Evolutionary conservation across 352 stramenopile species (phyloP).

Genomic region (Poterioochromonas sp.): DNA sequence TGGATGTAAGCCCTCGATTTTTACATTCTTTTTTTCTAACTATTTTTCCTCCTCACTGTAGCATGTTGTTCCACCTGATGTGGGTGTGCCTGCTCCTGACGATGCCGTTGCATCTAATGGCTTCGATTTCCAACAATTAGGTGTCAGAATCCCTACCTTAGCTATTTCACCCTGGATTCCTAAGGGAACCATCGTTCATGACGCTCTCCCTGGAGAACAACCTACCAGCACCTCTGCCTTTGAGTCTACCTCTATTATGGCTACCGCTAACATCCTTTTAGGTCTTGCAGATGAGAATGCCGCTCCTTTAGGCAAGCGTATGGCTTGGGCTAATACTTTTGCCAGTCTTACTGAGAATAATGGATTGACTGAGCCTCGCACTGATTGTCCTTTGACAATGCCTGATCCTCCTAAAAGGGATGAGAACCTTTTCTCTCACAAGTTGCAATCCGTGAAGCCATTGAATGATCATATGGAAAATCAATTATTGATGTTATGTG

Average conservation of each 20-base stretch:
- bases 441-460: background rate
- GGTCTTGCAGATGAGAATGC: constrained; percentile 26
- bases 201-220: constrained; percentile 27
- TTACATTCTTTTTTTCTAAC: no score
- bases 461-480: background rate
- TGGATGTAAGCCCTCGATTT: no score
- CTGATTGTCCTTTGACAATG: background rate
- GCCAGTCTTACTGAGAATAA: constrained; percentile 18
- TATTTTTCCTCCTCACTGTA: no score
- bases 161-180: constrained; percentile 38
- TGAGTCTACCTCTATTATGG: constrained; percentile 44
- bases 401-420: background rate
- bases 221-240: constrained; percentile 38
- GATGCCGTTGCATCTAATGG: constrained; percentile 15
- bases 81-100: constrained; percentile 39
- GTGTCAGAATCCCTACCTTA: constrained; percentile 40
- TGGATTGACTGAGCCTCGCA: background rate
- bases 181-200: background rate
- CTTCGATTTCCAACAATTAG: constrained; percentile 45
- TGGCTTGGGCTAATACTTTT: constrained; percentile 45
- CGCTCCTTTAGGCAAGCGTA: constrained; percentile 38
- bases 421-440: background rate
- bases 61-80: constrained; percentile 36
- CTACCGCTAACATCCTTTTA: constrained; percentile 41
- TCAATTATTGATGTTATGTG: background rate